Percentiles rank a stretch among this genome's conserved stretches.
phyloP scores from a whole-genome alignment of 441 rosid genomes.

The Sinapis alba region DNA sequence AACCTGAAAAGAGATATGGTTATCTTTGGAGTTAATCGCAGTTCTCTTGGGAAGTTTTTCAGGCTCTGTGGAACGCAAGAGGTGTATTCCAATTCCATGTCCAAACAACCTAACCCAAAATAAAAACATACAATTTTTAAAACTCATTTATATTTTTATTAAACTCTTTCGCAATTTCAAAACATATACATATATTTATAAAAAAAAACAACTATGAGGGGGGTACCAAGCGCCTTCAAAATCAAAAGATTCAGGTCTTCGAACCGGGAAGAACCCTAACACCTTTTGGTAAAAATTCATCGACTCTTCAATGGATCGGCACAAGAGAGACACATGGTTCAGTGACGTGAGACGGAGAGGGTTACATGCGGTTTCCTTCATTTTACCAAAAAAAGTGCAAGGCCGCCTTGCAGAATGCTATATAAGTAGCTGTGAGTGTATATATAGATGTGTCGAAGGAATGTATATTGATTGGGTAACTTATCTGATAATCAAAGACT shows the following conservation, averaged over 20 bases:
- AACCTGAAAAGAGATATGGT: slow-evolving; percentile 92
- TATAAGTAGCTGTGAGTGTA: background rate
- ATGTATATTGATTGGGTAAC: slow-evolving; percentile 6
- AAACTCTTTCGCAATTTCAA: background rate
- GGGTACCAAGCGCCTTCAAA: slow-evolving; percentile 80
- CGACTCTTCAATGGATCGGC: slow-evolving; percentile 63
- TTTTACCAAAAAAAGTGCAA: slow-evolving; percentile 14
- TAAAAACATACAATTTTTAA: background rate
- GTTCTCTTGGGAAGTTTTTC: slow-evolving; percentile 57
- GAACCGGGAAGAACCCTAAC: slow-evolving; percentile 71
- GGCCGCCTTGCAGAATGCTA: background rate
- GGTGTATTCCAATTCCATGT: slow-evolving; percentile 71
- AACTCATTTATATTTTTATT: background rate
- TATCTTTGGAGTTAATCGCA: slow-evolving; percentile 69
- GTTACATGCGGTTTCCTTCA: slow-evolving; percentile 59
- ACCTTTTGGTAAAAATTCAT: slow-evolving; percentile 61
- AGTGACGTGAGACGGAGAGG: slow-evolving; percentile 75
- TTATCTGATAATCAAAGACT: slow-evolving; percentile 8
- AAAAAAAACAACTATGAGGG: background rate
- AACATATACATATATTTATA: background rate
- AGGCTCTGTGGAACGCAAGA: slow-evolving; percentile 63
- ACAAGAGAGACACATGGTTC: slow-evolving; percentile 75
- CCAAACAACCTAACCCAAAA: slow-evolving; percentile 65
- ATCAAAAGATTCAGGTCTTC: slow-evolving; percentile 79
- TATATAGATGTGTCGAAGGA: slow-evolving; percentile 7